Base-by-base conservation (phyloP, 768 basidiomycete species). In the Megacollybia marginata region DNA sequence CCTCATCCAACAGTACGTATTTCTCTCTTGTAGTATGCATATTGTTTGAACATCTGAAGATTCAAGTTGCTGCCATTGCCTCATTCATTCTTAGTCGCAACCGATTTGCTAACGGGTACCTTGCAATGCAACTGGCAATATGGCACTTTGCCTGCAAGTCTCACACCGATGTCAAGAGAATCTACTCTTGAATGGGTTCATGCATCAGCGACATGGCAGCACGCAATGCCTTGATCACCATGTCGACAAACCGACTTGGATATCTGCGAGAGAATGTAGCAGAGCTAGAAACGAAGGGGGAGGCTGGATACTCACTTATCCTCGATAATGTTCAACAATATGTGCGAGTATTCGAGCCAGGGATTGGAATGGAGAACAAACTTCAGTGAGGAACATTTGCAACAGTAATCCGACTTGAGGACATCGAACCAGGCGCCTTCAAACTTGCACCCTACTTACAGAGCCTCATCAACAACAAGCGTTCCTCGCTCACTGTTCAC, bases 401-500 rank as follows among this genome's bases (percentile, higher is more conserved):
- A 10, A 36, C 35, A 10, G 35, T 16, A 10, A 16, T 36, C 35
- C n/a, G n/a, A n/a, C n/a, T n/a, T n/a, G n/a, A n/a, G n/a, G n/a
- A n/a, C n/a, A n/a, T n/a, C n/a, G n/a, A 10, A 10, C 35, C 10
- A 10, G 35, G 35, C 10, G 35, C 35, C 16, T 36, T 36, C 16
- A 16, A 36, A 10, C 35, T 16, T 10, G 16, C 10, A 16, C 35
- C 35, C 10, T 36, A 36, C 16, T 16, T 36, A 10, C 10, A 36
- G 10, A 36, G 16, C 16, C 10, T 36, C 16, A 36, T 10, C 10
- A 36, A 16, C 35, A 10, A 10, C 16, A 16, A 16, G 10, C 35
- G 35, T 10, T 10, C 35, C 35, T 10, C 10, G 35, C 35, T 66
- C 36, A 60, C 60, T 5, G 55, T 53, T 3, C 45, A 56, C 4